phyloP scores from a whole-genome alignment of 768 basidiomycete genomes.

The Boletus pseudopeckii region DNA sequence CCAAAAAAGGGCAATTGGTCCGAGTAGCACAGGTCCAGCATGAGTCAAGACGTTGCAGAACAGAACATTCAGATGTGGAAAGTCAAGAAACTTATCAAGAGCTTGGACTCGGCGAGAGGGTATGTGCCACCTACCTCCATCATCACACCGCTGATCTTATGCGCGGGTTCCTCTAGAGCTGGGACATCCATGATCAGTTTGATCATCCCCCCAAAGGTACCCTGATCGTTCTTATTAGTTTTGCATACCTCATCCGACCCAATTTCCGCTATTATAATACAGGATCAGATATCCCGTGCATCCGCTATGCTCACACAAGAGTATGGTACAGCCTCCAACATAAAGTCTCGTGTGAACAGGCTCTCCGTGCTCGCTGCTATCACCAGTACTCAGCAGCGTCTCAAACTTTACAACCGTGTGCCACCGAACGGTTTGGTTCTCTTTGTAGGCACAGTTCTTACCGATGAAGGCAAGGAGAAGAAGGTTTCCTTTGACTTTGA shows the following conservation, averaged over 20 bases:
- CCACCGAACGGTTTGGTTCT: constrained; percentile 96
- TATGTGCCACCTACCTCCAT: constrained; percentile 9
- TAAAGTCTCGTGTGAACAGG: constrained; percentile 98
- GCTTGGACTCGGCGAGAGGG: constrained; percentile 79
- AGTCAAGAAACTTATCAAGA: constrained; percentile 98
- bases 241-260: neutral
- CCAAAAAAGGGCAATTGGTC: constrained; percentile 9
- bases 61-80: constrained; percentile 99
- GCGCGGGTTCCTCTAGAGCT: constrained; percentile 47
- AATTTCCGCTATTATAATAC: neutral
- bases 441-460: constrained; percentile 96
- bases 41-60: constrained; percentile 85
- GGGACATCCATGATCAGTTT: constrained; percentile 99
- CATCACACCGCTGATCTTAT: constrained; percentile 22
- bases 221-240: constrained; percentile 18
- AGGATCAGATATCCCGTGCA: constrained; percentile 94
- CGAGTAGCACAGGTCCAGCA: constrained; percentile 41
- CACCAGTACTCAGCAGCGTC: constrained; percentile 94
- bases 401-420: constrained; percentile 95
- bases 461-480: constrained; percentile 99
- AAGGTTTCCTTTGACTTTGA: constrained; percentile 99
- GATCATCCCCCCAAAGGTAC: constrained; percentile 90
- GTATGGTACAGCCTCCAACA: constrained; percentile 98
- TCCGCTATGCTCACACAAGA: constrained; percentile 97
- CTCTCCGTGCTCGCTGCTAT: constrained; percentile 97